phyloP scores from a whole-genome alignment of 2,329 filamentous ascomycete species.

The Lasiodiplodia gonubiensis region DNA sequence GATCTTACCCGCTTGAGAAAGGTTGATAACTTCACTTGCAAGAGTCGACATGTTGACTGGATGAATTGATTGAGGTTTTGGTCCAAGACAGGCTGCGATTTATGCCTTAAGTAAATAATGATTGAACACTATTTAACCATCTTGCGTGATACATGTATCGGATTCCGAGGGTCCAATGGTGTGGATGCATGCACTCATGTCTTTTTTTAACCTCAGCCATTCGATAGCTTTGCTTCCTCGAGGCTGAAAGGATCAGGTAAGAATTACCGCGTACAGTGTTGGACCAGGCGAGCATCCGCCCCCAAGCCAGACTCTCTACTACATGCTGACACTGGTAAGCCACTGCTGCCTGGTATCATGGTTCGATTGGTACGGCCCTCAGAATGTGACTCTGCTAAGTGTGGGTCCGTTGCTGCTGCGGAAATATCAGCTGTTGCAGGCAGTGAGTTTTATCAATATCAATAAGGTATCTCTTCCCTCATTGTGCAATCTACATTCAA shows the following conservation, averaged over 20 bases:
- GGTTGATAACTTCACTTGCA: background rate
- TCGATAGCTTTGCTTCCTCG: background rate
- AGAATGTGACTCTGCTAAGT: background rate
- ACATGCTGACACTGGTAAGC: background rate
- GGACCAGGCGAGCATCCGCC: background rate
- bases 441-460: background rate
- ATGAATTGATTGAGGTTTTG: background rate
- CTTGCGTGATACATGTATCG: background rate
- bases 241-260: background rate
- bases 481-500: background rate
- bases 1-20: background rate
- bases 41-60: background rate
- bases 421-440: background rate
- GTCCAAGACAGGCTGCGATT: background rate
- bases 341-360: background rate
- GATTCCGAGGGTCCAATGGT: background rate
- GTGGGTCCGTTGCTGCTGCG: background rate
- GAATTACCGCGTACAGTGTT: background rate
- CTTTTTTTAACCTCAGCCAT: background rate
- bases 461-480: background rate
- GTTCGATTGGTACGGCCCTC: background rate
- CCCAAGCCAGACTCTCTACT: background rate
- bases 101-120: background rate
- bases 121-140: background rate
- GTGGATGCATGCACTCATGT: background rate